Conservation (phyloP, 73 alveolate genomes). For the Symbiodinium natans region DNA sequence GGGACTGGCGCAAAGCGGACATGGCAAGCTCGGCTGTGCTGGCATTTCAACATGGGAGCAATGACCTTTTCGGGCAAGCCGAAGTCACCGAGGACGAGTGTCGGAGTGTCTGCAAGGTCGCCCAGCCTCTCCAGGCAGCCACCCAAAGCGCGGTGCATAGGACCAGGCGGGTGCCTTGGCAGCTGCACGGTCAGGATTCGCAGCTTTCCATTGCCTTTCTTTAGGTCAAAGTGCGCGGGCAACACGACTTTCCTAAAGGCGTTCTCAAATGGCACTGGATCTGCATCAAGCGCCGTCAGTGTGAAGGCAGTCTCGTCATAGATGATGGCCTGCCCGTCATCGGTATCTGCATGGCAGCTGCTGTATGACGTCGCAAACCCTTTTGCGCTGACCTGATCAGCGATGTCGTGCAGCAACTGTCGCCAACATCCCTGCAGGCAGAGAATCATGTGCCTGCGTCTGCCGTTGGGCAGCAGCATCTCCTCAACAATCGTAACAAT, state of each 20-base stretch:
- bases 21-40: background rate
- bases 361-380: background rate
- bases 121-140: background rate
- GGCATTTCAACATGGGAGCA: background rate
- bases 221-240: background rate
- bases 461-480: background rate
- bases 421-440: background rate
- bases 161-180: background rate
- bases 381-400: background rate
- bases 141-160: background rate
- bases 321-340: background rate
- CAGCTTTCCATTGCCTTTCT: background rate
- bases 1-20: background rate
- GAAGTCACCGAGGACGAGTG: background rate
- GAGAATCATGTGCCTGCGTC: background rate
- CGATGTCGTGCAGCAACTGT: background rate
- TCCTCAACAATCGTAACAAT: background rate
- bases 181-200: background rate
- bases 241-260: too few species aligned
- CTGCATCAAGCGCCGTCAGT: too few species aligned
- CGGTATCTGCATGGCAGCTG: background rate
- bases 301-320: too few species aligned
- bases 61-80: background rate
- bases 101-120: background rate
- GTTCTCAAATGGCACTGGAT: too few species aligned